Evolutionary conservation across 108 stramenopile species (phyloP), one percentile per base, ranked within the genome.

Genomic region (Schizochytrium sp.): DNA sequence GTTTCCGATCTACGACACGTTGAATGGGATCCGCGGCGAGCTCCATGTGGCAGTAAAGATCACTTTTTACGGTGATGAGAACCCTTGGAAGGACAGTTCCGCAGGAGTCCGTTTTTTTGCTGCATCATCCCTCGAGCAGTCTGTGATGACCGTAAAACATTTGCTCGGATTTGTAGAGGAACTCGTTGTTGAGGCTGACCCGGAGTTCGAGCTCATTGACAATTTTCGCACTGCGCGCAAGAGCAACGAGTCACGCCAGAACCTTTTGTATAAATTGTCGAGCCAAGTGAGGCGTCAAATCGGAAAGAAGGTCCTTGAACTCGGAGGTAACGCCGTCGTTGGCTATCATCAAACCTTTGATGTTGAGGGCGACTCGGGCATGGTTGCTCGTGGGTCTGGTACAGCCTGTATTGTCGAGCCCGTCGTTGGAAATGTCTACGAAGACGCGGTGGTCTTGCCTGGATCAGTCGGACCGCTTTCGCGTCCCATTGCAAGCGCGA

Each of bases 151-250:
- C n/a, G 92, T 97, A 0, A 51, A 92, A 10, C 95, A 96, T 88
- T 93, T 98, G 6, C 95, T 97, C 93, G 98, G 98, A 1, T 97
- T 98, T 60, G 98, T 99, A 43, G 98, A 98, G 88, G 98, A 98
- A 87, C 91, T 99, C 48, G 96, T 98, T 5, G 98, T 98, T n/a
- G 97, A 97, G 34, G 96, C 97, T 55, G 98, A 99, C 93, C 97
- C 97, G 19, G 97, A 98, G 93, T 98, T 95, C 91, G 94, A 97
- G 90, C 60, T 58, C 95, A 96, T 71, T 47, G 96, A 95, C 58
- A 94, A 92, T 89, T 95, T 96, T 89, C 87, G 96, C n/a, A 88
- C 92, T 87, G 95, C 95, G 44, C 91, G 96, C 55, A 92, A 92
- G 25, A 95, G 94, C 90, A 97, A 98, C 92, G 97, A 98, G 90